A percentile compares a stretch with the other conserved stretches of the same genome.
These are phyloP conservation scores for Veloboletus limbatus DNA, from an alignment of 1,284 basidiomycete genomes.

Conservation along the genomic window DNA sequence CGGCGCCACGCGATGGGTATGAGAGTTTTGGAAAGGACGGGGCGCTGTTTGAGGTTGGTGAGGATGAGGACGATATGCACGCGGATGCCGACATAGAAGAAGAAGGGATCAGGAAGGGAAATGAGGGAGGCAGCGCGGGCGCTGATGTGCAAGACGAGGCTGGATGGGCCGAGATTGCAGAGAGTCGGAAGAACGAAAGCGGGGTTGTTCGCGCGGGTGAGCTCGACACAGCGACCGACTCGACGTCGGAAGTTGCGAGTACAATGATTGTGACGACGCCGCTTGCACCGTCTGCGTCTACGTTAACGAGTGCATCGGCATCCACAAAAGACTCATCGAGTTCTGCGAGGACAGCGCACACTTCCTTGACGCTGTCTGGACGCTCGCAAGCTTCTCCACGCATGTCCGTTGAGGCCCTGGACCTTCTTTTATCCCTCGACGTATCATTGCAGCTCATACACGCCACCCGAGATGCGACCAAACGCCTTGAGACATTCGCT, in stretches of 20 bases:
- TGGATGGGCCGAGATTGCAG: conserved; percentile 24
- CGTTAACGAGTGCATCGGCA: neutral
- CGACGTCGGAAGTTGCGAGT: neutral
- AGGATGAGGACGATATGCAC: conserved; percentile 46
- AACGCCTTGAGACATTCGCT: conserved; percentile 87
- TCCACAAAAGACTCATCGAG: conserved; percentile 1
- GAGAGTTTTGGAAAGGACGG: conserved; percentile 40
- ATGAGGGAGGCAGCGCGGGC: conserved; percentile 8
- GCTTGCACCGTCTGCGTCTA: conserved; percentile 3
- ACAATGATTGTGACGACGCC: conserved; percentile 4
- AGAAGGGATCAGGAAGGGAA: conserved; percentile 1
- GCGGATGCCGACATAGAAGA: conserved; percentile 20
- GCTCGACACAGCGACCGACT: neutral
- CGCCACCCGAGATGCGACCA: conserved; percentile 84
- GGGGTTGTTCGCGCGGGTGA: no score
- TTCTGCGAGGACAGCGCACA: neutral
- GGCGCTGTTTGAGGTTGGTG: conserved; percentile 61
- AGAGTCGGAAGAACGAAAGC: conserved; percentile 4
- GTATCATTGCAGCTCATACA: conserved; percentile 91
- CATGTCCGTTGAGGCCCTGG: conserved; percentile 44
- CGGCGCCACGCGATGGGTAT: conserved; percentile 23
- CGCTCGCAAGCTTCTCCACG: neutral
- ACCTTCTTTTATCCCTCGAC: conserved; percentile 89
- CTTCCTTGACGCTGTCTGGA: neutral
- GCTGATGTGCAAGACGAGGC: conserved; percentile 26